phyloP scores from a whole-genome alignment of 2,329 filamentous ascomycete genomes.

The Apiospora phragmitis region DNA sequence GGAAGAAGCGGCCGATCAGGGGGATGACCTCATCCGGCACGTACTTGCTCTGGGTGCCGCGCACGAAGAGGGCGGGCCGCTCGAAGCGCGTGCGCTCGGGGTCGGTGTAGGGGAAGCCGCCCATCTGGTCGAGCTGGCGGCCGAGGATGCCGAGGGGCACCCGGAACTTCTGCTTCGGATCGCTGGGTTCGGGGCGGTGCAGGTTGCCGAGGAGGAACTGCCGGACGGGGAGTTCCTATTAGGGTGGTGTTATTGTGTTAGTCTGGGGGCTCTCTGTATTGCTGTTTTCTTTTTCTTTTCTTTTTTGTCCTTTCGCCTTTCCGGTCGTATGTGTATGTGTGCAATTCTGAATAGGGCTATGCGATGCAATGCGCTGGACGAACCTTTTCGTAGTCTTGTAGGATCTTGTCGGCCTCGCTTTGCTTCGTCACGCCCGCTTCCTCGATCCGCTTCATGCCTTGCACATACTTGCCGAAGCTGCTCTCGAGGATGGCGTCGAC shows the following conservation, averaged over 20 bases:
- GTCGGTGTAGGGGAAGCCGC: slow-evolving; percentile 84
- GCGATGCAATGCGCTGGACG: too few species aligned
- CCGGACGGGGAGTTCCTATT: slow-evolving; percentile 69
- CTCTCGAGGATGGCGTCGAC: slow-evolving; percentile 74
- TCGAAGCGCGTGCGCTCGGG: slow-evolving; percentile 68
- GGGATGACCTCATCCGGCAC: slow-evolving; percentile 79
- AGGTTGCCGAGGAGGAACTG: slow-evolving; percentile 93
- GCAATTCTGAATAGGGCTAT: too few species aligned
- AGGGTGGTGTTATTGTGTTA: background rate
- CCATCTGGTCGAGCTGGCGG: slow-evolving; percentile 70
- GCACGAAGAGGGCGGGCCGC: slow-evolving; percentile 78
- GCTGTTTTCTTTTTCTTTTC: background rate
- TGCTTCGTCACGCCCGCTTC: slow-evolving; percentile 65
- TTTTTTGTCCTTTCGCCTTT: too few species aligned
- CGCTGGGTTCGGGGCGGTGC: slow-evolving; percentile 48
- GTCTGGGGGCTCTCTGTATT: background rate
- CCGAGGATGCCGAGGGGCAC: slow-evolving; percentile 75
- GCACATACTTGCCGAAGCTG: slow-evolving; percentile 78
- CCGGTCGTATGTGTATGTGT: background rate
- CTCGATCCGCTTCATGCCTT: slow-evolving; percentile 82
- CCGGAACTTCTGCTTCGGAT: slow-evolving; percentile 68
- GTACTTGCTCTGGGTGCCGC: slow-evolving; percentile 76
- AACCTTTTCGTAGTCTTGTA: slow-evolving; percentile 72
- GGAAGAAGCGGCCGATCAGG: slow-evolving; percentile 81
- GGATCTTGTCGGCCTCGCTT: slow-evolving; percentile 77